Base-by-base conservation (phyloP, 805 yeast genomes). In the Candida awuae region DNA sequence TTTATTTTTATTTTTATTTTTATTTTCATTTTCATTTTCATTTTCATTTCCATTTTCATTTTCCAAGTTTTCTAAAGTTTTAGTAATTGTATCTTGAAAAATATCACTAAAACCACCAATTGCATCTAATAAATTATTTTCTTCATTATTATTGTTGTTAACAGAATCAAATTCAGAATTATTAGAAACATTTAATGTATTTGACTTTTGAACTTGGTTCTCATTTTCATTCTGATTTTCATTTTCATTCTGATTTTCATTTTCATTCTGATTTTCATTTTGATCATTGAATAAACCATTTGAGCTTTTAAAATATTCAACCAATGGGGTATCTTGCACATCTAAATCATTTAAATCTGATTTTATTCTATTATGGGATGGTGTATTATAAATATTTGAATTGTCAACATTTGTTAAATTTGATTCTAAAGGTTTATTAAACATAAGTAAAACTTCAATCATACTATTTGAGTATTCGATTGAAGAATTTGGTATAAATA, bases 361-460 rank as follows among this genome's bases (percentile, higher is more conserved):
- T 45, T 50, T 19, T 52, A 34, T 7, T 41, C 44, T 15, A 33
- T 32, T 15, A 29, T 23, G 12, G 6, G 19, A 15, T 18, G 41
- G 41, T 9, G 41, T 37, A 20, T 31, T 37, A 19, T 18, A 32
- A 4, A 22, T 5, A 18, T 7, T n/a, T 18, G 31, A 6, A 13
- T 23, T 31, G 9, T 26, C 17, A 15, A n/a, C 16, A 22, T 28
- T 37, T 14, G 14, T n/a, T 29, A 6, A n/a, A n/a, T n/a, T 30
- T 4, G 23, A 17, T 8, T 13, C 32, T 7, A 26, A 6, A 1
- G 34, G 29, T 37, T 36, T 22, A 5, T 34, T 23, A 32, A 41
- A 43, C 10, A 25, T 22, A 8, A 84, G 80, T 33, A 84, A 58
- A 3, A 86, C 34, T 52, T 88, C 95, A 36, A 43, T 34, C 30